Conservation (phyloP, 805 yeast species). For the Ogataea naganishii region DNA sequence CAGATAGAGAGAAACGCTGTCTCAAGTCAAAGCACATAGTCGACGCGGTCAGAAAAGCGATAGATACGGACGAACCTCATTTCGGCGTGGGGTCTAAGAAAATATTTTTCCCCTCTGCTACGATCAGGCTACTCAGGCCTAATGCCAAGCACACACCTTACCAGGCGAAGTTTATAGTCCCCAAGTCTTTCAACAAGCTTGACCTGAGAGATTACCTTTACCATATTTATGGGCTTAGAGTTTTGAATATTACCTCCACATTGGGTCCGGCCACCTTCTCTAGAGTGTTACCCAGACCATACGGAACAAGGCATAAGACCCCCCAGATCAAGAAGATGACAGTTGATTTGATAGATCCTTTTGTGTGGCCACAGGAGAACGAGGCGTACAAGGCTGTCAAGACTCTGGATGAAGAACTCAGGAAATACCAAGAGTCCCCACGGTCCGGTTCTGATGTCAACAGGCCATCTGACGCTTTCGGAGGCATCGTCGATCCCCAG, state of each 20-base stretch:
- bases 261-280: constrained; percentile 63
- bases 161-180: constrained; percentile 94
- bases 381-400: constrained; percentile 24
- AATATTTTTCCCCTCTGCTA: constrained; percentile 78
- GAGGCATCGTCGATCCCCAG: constrained; percentile 49
- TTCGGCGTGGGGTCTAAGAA: constrained; percentile 73
- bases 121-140: constrained; percentile 74
- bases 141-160: constrained; percentile 96
- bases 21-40: constrained; percentile 19
- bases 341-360: constrained; percentile 91
- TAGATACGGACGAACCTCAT: constrained; percentile 63
- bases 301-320: constrained; percentile 60
- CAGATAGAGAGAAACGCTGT: constrained; percentile 15
- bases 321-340: constrained; percentile 94
- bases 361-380: constrained; percentile 80
- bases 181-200: constrained; percentile 85
- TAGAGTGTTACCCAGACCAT: constrained; percentile 43
- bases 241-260: constrained; percentile 81
- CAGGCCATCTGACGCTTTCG: constrained; percentile 66
- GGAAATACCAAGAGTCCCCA: constrained; percentile 42
- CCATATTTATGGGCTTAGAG: constrained; percentile 85
- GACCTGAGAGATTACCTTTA: constrained; percentile 91
- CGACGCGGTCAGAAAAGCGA: constrained; percentile 31
- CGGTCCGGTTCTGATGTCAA: constrained; percentile 46
- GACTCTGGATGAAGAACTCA: constrained; percentile 33